Evolutionary conservation across 345 rosid genomes (phyloP).

Genomic region (Citrus glauca): DNA sequence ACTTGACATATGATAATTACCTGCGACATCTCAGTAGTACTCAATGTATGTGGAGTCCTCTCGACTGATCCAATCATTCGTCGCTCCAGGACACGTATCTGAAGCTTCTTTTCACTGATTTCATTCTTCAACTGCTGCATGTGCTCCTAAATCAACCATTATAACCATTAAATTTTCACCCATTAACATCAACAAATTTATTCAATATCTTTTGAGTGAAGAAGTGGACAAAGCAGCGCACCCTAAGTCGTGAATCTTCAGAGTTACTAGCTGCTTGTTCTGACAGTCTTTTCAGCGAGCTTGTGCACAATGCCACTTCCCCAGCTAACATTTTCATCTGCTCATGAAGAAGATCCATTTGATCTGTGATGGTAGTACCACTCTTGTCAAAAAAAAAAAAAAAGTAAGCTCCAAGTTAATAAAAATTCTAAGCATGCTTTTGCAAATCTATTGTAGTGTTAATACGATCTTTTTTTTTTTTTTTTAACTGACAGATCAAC

Average conservation of each 20-base stretch:
- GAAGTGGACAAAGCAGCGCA: conserved; percentile 12
- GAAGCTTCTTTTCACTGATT: conserved; percentile 62
- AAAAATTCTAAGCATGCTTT: conserved; percentile 5
- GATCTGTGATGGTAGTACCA: conserved; percentile 56
- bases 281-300: conserved; percentile 61
- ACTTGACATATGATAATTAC: conserved; percentile 21
- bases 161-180: conserved; percentile 2
- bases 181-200: background rate
- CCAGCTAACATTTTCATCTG: conserved; percentile 74
- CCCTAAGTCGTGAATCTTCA: conserved; percentile 46
- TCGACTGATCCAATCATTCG: conserved; percentile 61
- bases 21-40: conserved; percentile 44
- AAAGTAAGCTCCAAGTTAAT: conserved; percentile 14
- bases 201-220: background rate
- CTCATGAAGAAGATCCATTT: conserved; percentile 75
- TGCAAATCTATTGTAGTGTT: background rate
- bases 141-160: conserved; percentile 38
- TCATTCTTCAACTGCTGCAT: conserved; percentile 55
- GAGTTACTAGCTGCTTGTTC: conserved; percentile 48
- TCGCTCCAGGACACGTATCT: conserved; percentile 50
- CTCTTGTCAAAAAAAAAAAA: conserved; percentile 36
- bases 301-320: conserved; percentile 61
- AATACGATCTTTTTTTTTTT: too few species aligned
- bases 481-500: background rate
- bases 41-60: conserved; percentile 33